phyloP scores from a whole-genome alignment of 768 basidiomycete species.

The Calocybe cyanea region DNA sequence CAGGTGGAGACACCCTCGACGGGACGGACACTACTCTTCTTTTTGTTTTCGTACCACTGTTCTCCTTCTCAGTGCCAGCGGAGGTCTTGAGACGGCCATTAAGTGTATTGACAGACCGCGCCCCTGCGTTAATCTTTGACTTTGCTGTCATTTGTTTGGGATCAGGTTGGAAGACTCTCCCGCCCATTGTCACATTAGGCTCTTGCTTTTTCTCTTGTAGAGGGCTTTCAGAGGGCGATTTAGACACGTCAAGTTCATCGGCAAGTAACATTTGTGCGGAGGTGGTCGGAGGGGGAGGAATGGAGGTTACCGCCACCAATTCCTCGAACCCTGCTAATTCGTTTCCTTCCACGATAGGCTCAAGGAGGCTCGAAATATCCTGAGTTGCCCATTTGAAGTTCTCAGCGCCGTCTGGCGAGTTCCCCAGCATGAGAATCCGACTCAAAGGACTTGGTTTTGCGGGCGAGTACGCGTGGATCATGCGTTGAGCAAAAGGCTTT shows the following conservation, averaged over 20 bases:
- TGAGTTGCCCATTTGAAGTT: conserved; percentile 10
- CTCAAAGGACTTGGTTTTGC: conserved; percentile 78
- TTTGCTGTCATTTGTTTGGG: conserved; percentile 29
- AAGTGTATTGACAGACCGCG: conserved; percentile 30
- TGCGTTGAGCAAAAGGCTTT: conserved; percentile 63
- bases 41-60: conserved; percentile 1
- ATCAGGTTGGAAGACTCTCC: conserved; percentile 26
- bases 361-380: conserved; percentile 22
- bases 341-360: conserved; percentile 32
- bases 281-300: conserved; percentile 5
- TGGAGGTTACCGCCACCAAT: conserved; percentile 11
- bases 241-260: conserved; percentile 42
- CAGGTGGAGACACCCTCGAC: conserved; percentile 21
- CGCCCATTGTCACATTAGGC: conserved; percentile 26
- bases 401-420: conserved; percentile 48
- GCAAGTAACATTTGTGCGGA: conserved; percentile 34
- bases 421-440: conserved; percentile 67
- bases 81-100: conserved; percentile 21
- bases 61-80: conserved; percentile 28
- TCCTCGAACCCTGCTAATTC: conserved; percentile 25
- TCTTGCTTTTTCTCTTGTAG: conserved; percentile 46
- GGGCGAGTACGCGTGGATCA: conserved; percentile 82
- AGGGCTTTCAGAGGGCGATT: conserved; percentile 47
- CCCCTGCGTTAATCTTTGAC: conserved; percentile 38
- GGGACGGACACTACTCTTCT: conserved; percentile 4